phyloP scores from a whole-genome alignment of 2,329 filamentous ascomycete genomes.

The Colletotrichum musae region DNA sequence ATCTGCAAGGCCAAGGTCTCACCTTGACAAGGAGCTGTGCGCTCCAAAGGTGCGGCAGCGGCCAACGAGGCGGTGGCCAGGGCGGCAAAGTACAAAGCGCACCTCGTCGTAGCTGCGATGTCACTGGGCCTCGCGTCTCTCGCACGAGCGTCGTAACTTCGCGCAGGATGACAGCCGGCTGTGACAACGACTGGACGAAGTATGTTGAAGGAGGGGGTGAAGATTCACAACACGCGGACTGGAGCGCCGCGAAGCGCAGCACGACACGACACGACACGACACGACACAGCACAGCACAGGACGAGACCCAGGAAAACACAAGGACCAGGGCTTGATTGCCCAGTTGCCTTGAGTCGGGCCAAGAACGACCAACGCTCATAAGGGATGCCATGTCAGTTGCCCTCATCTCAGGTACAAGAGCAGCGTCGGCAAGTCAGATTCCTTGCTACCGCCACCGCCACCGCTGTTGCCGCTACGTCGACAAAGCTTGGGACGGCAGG shows the following conservation, averaged over 20 bases:
- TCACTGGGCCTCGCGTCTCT: conserved; percentile 35
- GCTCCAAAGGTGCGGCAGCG: conserved; percentile 16
- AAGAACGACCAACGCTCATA: conserved; percentile 23
- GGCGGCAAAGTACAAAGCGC: conserved; percentile 22
- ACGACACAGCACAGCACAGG: conserved; percentile 10
- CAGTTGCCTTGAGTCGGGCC: conserved; percentile 29
- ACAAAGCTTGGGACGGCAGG: conserved; percentile 20
- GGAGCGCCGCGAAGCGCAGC: neutral
- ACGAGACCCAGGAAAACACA: conserved; percentile 19
- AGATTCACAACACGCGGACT: conserved; percentile 24
- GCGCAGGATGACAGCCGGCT: conserved; percentile 37
- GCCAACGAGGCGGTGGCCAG: conserved; percentile 4
- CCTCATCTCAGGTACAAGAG: conserved; percentile 29
- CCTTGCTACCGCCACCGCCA: conserved; percentile 17
- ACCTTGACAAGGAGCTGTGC: conserved; percentile 21
- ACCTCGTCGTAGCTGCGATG: conserved; percentile 22
- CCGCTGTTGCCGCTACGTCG: conserved; percentile 12
- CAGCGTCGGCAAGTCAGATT: conserved; percentile 18
- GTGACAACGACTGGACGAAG: conserved; percentile 34
- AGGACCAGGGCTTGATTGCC: conserved; percentile 32
- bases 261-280: conserved; percentile 7
- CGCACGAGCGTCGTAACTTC: conserved; percentile 29
- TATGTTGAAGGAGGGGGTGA: conserved; percentile 17
- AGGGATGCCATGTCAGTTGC: conserved; percentile 37
- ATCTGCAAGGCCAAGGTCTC: conserved; percentile 17